phyloP scores from a whole-genome alignment of 305 asterid species.

The Plantago rigida region DNA sequence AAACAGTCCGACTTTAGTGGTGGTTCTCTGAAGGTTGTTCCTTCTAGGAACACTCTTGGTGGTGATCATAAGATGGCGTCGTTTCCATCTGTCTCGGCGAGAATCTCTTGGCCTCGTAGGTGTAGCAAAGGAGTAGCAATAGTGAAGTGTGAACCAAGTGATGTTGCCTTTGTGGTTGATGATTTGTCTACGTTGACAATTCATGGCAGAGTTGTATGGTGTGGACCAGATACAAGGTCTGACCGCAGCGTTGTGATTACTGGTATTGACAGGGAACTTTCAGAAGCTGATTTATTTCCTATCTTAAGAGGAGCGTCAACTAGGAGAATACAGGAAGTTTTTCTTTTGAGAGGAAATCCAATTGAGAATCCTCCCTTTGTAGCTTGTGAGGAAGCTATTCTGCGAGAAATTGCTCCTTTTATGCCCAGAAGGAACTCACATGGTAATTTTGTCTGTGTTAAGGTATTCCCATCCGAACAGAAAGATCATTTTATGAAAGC shows the following conservation, averaged over 20 bases:
- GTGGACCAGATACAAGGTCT: slow-evolving; percentile 33
- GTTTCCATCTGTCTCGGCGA: slow-evolving; percentile 53
- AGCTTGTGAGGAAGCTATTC: slow-evolving; percentile 63
- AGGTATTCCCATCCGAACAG: slow-evolving; percentile 56
- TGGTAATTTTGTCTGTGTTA: slow-evolving; percentile 47
- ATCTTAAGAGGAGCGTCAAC: slow-evolving; percentile 37
- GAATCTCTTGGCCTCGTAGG: slow-evolving; percentile 80
- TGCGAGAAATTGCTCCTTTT: slow-evolving; percentile 57
- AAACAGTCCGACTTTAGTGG: slow-evolving; percentile 37
- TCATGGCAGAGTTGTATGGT: slow-evolving; percentile 36
- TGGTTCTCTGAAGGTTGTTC: slow-evolving; percentile 50
- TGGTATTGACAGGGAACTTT: slow-evolving; percentile 47
- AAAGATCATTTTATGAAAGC: slow-evolving; percentile 56
- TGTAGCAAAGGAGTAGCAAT: slow-evolving; percentile 63
- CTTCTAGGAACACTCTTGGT: slow-evolving; percentile 38
- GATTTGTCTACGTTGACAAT: slow-evolving; percentile 44
- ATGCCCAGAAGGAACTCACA: slow-evolving; percentile 58
- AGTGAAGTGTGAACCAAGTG: slow-evolving; percentile 50
- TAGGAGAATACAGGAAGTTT: slow-evolving; percentile 41
- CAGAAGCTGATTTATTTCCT: slow-evolving; percentile 50
- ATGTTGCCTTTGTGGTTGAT: slow-evolving; percentile 38
- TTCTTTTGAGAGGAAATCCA: slow-evolving; percentile 49
- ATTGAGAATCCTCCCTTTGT: slow-evolving; percentile 44
- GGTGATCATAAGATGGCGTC: slow-evolving; percentile 46
- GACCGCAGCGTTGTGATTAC: slow-evolving; percentile 35